These are phyloP conservation scores for Hanseniaspora gamundiae DNA, from an alignment of 1,139 yeast genomes.

Conservation along the genomic window DNA sequence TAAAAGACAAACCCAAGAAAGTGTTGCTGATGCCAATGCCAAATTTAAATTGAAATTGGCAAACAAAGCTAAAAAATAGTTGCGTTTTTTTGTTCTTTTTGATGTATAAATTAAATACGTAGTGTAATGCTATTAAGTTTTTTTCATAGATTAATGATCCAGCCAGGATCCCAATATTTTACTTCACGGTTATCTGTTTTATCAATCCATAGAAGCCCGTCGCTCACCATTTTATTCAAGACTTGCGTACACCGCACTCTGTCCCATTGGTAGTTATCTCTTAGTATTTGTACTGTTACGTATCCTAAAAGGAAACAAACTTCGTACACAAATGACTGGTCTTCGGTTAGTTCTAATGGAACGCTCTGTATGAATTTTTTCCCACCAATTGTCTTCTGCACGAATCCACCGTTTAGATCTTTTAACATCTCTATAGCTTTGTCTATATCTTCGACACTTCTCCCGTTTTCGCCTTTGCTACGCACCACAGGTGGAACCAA, in stretches of 20 bases:
- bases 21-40: slow-evolving; percentile 55
- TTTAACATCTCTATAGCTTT: slow-evolving; percentile 34
- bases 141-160: slow-evolving; percentile 24
- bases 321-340: slow-evolving; percentile 60
- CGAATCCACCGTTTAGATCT: slow-evolving; percentile 36
- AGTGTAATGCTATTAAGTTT: background rate
- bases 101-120: background rate
- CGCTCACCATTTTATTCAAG: slow-evolving; percentile 66
- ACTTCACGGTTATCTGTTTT: slow-evolving; percentile 32
- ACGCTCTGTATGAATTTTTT: slow-evolving; percentile 34
- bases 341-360: slow-evolving; percentile 43
- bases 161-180: slow-evolving; percentile 54
- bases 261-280: slow-evolving; percentile 70
- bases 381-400: slow-evolving; percentile 30
- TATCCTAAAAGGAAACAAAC: slow-evolving; percentile 63
- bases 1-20: slow-evolving; percentile 47
- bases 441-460: slow-evolving; percentile 36
- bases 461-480: slow-evolving; percentile 26
- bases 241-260: slow-evolving; percentile 46
- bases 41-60: slow-evolving; percentile 41
- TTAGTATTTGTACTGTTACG: slow-evolving; percentile 48
- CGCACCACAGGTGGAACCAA: slow-evolving; percentile 11
- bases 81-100: background rate
- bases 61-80: slow-evolving; percentile 4
- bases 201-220: slow-evolving; percentile 80